Conservation (phyloP, 305 asterid genomes). For the Fraxinus xanthoxyloides region DNA sequence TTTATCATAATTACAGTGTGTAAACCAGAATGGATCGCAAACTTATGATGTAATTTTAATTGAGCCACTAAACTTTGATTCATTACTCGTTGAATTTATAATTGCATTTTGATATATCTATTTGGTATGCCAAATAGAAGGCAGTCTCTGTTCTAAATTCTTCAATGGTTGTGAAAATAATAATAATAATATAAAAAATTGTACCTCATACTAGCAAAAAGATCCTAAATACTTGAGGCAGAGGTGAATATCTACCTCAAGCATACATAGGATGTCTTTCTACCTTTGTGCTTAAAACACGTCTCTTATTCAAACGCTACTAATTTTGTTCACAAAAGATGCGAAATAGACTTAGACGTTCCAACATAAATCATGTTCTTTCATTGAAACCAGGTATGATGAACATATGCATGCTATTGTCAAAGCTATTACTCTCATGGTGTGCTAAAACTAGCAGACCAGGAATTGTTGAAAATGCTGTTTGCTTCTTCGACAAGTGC, state of each 20-base stretch:
- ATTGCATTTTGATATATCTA: background rate
- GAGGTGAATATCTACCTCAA: background rate
- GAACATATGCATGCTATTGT: too few species aligned
- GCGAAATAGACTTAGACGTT: background rate
- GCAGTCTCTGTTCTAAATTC: background rate
- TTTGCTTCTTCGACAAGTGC: background rate
- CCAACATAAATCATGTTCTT: background rate
- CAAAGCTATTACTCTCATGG: too few species aligned
- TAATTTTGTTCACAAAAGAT: background rate
- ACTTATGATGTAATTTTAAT: background rate
- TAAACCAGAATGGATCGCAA: background rate
- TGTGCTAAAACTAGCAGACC: background rate
- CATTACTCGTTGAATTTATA: background rate
- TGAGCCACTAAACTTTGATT: background rate
- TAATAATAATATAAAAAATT: too few species aligned
- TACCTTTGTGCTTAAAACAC: too few species aligned
- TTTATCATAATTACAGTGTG: background rate
- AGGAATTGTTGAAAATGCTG: too few species aligned
- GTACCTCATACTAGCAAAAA: background rate
- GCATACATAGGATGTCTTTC: too few species aligned
- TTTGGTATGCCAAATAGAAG: background rate
- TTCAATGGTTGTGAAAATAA: background rate
- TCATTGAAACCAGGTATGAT: background rate
- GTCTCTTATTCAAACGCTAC: background rate
- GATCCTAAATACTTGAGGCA: background rate